Base-by-base conservation (phyloP, 306 rosid genomes). In the Oemleria cerasiformis region DNA sequence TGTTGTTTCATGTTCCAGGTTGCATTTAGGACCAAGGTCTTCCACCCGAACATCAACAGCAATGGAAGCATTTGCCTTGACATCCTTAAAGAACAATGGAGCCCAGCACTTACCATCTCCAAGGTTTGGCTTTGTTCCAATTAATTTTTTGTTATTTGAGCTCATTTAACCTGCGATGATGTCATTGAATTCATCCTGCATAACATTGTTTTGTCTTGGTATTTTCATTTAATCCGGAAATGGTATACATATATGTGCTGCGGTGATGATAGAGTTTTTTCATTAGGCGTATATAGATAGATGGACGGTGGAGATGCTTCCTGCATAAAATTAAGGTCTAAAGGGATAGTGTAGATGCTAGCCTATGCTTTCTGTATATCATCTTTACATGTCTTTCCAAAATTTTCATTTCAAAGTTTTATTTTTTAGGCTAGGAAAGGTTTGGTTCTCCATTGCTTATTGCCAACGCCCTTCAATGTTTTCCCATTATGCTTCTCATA, bases 11-110 rank as follows among this genome's bases (percentile, higher is more conserved):
- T 25, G 25, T 8, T 7, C 53, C 84, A 86, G 88, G 90, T 88
- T 86, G 93, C 93, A 17, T 88, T 88, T 63, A 86, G 93, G 87
- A 87, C 92, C 63, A 87, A 87, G 87, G 92, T 87, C 68, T 87
- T 87, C 72, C 92, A 87, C 68, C 92, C 92, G 0, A 87, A 87
- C 57, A 87, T 87, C 76, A 87, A 87, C 48, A 87, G 92, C 85
- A 87, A 87, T 54, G 92, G 92, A 56, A 87, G 92, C 86, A 87
- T 87, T 66, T 87, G 92, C 75, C 89, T 87, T 53, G 92, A 87
- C 39, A 87, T 87, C 75, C 89, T 87, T 38, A 87, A 87, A 67
- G 92, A 87, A 76, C 92, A 87, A 70, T 87, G 92, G 92, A 87
- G 92, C 75, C 92, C 92, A 0, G 92, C 92, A 1, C 92, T 87